Conservation (phyloP, 352 stramenopile species). For the Pythium biforme region DNA sequence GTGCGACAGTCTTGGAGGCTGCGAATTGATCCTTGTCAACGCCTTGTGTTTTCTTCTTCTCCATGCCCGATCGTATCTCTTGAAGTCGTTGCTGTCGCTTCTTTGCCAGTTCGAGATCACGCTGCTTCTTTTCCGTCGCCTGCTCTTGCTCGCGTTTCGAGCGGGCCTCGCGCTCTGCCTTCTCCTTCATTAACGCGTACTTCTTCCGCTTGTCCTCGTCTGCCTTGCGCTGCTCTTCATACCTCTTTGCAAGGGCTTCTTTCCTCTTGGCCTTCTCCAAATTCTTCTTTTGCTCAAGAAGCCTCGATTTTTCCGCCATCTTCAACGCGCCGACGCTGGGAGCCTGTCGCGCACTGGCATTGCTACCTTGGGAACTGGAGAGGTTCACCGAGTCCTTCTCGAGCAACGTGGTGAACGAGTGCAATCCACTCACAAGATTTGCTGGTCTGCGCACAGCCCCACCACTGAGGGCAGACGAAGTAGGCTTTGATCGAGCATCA, state of each 20-base stretch:
- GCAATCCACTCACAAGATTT: slow-evolving; percentile 71
- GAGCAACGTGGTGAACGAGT: slow-evolving; percentile 72
- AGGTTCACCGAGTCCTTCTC: slow-evolving; percentile 43
- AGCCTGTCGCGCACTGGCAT: slow-evolving; percentile 38
- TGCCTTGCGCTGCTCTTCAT: slow-evolving; percentile 45
- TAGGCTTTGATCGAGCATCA: slow-evolving; percentile 11
- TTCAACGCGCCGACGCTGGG: slow-evolving; percentile 71
- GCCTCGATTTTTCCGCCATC: slow-evolving; percentile 30
- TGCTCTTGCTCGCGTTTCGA: slow-evolving; percentile 53
- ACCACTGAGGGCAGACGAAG: slow-evolving; percentile 6
- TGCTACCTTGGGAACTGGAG: slow-evolving; percentile 26
- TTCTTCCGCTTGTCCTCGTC: slow-evolving; percentile 76
- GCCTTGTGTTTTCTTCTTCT: slow-evolving; percentile 61
- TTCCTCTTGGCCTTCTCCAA: slow-evolving; percentile 21
- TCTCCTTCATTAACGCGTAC: slow-evolving; percentile 49
- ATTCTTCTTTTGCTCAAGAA: slow-evolving; percentile 41
- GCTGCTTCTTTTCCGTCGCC: slow-evolving; percentile 55
- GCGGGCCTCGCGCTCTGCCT: slow-evolving; percentile 55
- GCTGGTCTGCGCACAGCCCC: slow-evolving; percentile 35
- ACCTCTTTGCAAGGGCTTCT: slow-evolving; percentile 15
- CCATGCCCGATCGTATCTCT: slow-evolving; percentile 62
- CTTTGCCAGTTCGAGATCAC: slow-evolving; percentile 59
- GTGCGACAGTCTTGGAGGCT: slow-evolving; percentile 10
- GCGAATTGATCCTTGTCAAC: slow-evolving; percentile 36
- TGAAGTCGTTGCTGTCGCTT: slow-evolving; percentile 60